Conservation (phyloP, 2,329 filamentous ascomycete species). For the Chaetomium sp. region DNA sequence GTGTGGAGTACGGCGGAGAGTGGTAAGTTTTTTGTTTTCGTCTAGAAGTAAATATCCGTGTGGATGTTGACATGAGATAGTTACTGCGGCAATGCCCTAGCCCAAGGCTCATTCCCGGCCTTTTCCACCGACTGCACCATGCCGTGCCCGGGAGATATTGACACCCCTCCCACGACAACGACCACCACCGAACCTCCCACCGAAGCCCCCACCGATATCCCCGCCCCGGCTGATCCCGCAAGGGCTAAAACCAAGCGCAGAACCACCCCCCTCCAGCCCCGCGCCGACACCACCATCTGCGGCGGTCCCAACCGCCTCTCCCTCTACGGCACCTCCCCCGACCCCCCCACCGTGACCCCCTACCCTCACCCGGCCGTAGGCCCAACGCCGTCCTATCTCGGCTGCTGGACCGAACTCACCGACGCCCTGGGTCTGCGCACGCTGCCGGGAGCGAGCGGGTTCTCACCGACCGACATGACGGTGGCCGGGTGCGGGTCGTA, state of each 20-base stretch:
- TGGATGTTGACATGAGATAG: neutral
- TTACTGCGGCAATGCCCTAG: constrained; percentile 17
- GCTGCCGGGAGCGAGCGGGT: constrained; percentile 9
- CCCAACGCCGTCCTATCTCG: neutral
- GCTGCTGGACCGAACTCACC: constrained; percentile 17
- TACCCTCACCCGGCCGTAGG: constrained; percentile 10
- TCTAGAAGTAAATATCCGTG: neutral
- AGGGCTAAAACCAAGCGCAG: too few species aligned
- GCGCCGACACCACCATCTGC: constrained; percentile 5
- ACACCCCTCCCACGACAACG: too few species aligned
- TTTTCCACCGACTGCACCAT: constrained; percentile 18
- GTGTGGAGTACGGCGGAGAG: constrained; percentile 19
- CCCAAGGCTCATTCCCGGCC: constrained; percentile 15
- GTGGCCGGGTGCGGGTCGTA: constrained; percentile 13
- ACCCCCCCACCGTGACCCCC: constrained; percentile 8
- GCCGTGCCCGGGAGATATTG: constrained; percentile 15
- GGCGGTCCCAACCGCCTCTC: constrained; percentile 19
- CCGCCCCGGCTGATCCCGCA: too few species aligned
- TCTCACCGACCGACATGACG: constrained; percentile 15
- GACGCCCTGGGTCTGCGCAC: constrained; percentile 10
- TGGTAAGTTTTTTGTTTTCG: constrained; percentile 10
- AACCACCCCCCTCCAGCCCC: too few species aligned
- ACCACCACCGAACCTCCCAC: too few species aligned
- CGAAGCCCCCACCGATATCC: too few species aligned
- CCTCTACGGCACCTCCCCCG: constrained; percentile 12